These are phyloP conservation scores for Intubia oerlemansii DNA, from an alignment of 2,329 filamentous ascomycete species.

Conservation along the genomic window DNA sequence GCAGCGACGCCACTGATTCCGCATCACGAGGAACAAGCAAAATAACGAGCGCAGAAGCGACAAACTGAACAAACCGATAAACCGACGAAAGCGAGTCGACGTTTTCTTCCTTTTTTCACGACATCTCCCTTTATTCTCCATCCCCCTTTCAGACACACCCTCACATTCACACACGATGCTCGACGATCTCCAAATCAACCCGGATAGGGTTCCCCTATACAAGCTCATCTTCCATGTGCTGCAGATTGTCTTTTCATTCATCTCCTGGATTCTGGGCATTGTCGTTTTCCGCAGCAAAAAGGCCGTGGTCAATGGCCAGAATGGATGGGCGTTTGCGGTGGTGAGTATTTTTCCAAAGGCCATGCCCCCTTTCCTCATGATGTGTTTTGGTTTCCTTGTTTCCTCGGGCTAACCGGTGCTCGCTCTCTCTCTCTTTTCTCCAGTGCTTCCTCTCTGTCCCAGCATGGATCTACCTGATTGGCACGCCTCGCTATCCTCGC, in stretches of 20 bases:
- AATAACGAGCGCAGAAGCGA: no score
- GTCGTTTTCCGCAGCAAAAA: slow-evolving; percentile 29
- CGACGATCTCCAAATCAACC: slow-evolving; percentile 28
- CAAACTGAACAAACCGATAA: no score
- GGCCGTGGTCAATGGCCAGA: slow-evolving; percentile 30
- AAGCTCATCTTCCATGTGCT: slow-evolving; percentile 35
- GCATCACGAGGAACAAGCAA: no score
- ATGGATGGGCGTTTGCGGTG: slow-evolving; percentile 42
- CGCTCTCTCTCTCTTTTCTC: no score
- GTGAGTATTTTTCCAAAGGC: slow-evolving; percentile 21
- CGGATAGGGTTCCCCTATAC: slow-evolving; percentile 29
- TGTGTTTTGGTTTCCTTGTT: no score
- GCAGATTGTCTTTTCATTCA: slow-evolving; percentile 31
- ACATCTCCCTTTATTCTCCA: no score
- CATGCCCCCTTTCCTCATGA: neutral
- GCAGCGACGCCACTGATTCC: no score
- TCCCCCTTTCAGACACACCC: no score
- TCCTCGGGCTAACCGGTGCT: no score
- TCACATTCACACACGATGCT: slow-evolving; percentile 14
- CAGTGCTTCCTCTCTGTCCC: slow-evolving; percentile 45
- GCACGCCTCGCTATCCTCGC: slow-evolving; percentile 40
- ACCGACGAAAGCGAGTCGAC: no score
- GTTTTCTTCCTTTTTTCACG: no score
- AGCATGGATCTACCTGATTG: slow-evolving; percentile 41
- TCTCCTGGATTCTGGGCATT: slow-evolving; percentile 38